Conservation (phyloP, 306 rosid genomes). For the Arachis stenosperma region DNA sequence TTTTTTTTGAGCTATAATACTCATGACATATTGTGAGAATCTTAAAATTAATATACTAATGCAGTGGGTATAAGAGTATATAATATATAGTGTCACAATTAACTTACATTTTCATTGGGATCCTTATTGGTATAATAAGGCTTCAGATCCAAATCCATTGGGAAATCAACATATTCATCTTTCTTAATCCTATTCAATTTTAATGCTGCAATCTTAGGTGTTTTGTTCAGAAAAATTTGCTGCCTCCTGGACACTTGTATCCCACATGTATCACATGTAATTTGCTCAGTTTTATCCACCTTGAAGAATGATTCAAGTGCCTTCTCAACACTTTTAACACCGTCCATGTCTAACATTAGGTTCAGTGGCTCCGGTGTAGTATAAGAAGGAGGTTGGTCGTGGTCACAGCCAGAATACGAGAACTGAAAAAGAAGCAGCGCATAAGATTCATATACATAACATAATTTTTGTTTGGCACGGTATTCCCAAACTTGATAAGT, state of each 20-base stretch:
- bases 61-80: background rate
- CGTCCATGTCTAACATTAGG: slow-evolving; percentile 66
- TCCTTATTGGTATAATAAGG: slow-evolving; percentile 38
- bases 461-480: too few species aligned
- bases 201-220: slow-evolving; percentile 56
- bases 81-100: background rate
- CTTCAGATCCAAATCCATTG: slow-evolving; percentile 58
- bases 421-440: slow-evolving; percentile 46
- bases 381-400: slow-evolving; percentile 42
- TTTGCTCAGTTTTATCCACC: slow-evolving; percentile 56
- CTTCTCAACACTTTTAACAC: slow-evolving; percentile 43
- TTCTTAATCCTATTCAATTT: slow-evolving; percentile 66
- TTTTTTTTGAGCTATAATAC: background rate
- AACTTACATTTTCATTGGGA: slow-evolving; percentile 43
- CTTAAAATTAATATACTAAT: too few species aligned
- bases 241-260: slow-evolving; percentile 56
- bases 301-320: slow-evolving; percentile 65
- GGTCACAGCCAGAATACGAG: slow-evolving; percentile 60
- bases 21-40: background rate
- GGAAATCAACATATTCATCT: slow-evolving; percentile 55
- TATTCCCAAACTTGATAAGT: too few species aligned
- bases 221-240: slow-evolving; percentile 54
- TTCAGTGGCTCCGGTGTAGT: slow-evolving; percentile 57
- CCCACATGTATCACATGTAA: slow-evolving; percentile 56
- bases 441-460: background rate